phyloP scores from a whole-genome alignment of 345 rosid species.

The Raphanus raphanistrum region DNA sequence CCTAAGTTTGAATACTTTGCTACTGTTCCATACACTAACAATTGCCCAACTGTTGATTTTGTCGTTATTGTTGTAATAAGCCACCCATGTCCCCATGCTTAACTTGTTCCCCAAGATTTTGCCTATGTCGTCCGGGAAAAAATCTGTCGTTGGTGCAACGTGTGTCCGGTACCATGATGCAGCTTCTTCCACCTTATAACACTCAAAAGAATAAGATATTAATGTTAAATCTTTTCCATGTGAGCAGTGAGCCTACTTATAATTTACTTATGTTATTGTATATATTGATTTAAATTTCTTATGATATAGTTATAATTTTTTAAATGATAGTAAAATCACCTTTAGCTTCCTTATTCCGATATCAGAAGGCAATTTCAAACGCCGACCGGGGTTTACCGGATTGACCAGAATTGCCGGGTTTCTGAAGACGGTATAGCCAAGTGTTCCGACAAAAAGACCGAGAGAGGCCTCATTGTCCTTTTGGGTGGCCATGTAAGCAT shows the following conservation, averaged over 20 bases:
- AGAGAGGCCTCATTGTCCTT: constrained; percentile 69
- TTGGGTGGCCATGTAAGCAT: constrained; percentile 77
- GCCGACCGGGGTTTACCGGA: constrained; percentile 49
- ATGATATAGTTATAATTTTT: background rate
- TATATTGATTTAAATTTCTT: background rate
- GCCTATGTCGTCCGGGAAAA: constrained; percentile 71
- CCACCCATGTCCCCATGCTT: constrained; percentile 81
- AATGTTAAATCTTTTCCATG: background rate
- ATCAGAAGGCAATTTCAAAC: constrained; percentile 37
- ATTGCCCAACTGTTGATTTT: constrained; percentile 58
- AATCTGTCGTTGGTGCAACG: constrained; percentile 53
- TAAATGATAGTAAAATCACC: constrained; percentile 9
- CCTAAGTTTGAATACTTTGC: constrained; percentile 64
- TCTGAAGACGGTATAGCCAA: constrained; percentile 54
- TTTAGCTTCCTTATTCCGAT: constrained; percentile 48
- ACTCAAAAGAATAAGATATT: background rate
- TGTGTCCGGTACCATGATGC: constrained; percentile 49
- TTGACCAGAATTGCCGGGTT: constrained; percentile 68
- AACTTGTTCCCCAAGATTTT: constrained; percentile 55
- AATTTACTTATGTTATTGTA: background rate
- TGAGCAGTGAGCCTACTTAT: background rate
- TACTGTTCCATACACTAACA: constrained; percentile 82
- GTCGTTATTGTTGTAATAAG: constrained; percentile 42
- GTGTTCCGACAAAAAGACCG: constrained; percentile 52
- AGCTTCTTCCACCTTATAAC: constrained; percentile 50